These are phyloP conservation scores for Colletotrichum musicola DNA, from an alignment of 2,329 filamentous ascomycete species.

Conservation along the genomic window DNA sequence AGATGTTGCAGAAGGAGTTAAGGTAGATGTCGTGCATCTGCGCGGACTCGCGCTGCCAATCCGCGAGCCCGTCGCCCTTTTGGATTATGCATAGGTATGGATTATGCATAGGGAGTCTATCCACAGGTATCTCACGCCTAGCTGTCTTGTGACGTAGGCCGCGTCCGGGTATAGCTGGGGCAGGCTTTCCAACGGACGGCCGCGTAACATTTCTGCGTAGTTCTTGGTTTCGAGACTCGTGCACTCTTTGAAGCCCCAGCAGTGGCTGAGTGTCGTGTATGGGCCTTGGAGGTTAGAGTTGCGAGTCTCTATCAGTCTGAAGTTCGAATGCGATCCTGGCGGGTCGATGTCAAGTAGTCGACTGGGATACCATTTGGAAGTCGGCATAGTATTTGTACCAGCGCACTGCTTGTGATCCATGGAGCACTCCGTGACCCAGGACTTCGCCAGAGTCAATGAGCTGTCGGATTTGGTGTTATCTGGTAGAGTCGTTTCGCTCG, in stretches of 20 bases:
- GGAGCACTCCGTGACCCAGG: not conserved
- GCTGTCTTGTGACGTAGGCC: not conserved
- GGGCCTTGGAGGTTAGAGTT: not conserved
- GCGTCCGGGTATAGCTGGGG: conserved; percentile 28
- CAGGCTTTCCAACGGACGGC: not conserved
- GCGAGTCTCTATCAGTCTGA: not conserved
- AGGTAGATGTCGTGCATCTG: conserved; percentile 41
- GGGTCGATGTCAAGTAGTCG: conserved; percentile 9
- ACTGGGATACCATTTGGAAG: conserved; percentile 3
- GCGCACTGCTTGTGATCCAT: not conserved
- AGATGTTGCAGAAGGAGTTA: conserved; percentile 42
- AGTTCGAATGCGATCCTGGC: not conserved
- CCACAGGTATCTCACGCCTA: conserved; percentile 32
- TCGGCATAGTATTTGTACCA: no score
- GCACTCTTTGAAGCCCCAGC: conserved; percentile 20
- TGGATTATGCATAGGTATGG: no score
- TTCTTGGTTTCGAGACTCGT: conserved; percentile 2
- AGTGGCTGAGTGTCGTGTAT: conserved; percentile 23
- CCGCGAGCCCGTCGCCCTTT: conserved; percentile 28
- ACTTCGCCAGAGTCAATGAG: not conserved
- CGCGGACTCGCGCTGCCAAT: conserved; percentile 40
- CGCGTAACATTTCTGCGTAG: not conserved
- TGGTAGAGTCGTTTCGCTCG: not conserved
- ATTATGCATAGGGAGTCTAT: conserved; percentile 38
- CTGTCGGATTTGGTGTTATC: not conserved